Conservation (phyloP, 371 early-diverging fungal genomes). For the Parasitella parasitica region DNA sequence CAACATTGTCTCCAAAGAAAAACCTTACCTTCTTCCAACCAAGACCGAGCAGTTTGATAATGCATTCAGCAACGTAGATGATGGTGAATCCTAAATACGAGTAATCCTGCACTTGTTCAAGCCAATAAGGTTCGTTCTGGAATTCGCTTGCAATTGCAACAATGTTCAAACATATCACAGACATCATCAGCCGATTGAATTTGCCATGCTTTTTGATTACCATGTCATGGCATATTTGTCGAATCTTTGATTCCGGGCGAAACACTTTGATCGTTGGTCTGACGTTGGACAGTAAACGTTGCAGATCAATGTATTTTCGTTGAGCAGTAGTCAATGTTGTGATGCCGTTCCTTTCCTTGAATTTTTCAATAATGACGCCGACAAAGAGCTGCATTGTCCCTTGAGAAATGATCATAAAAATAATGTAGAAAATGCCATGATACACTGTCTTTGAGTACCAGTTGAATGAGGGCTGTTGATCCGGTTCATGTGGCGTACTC, state of each 20-base stretch:
- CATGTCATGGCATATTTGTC: slow-evolving; percentile 53
- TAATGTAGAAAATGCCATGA: slow-evolving; percentile 54
- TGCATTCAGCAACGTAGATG: slow-evolving; percentile 46
- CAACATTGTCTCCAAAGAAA: too few relatives aligned
- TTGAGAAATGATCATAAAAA: slow-evolving; percentile 61
- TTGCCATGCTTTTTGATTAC: slow-evolving; percentile 53
- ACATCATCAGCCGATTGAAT: slow-evolving; percentile 52
- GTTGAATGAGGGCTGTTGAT: slow-evolving; percentile 49
- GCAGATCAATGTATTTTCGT: slow-evolving; percentile 57
- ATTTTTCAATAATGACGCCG: slow-evolving; percentile 64
- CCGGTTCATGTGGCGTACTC: slow-evolving; percentile 49
- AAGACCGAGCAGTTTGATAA: slow-evolving; percentile 49
- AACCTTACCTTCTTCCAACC: slow-evolving; percentile 60
- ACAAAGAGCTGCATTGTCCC: slow-evolving; percentile 62
- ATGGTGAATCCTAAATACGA: slow-evolving; percentile 48
- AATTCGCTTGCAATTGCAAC: slow-evolving; percentile 31
- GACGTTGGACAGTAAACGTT: slow-evolving; percentile 51
- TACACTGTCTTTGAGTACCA: slow-evolving; percentile 50
- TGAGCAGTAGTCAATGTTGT: slow-evolving; percentile 56
- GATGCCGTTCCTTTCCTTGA: slow-evolving; percentile 60
- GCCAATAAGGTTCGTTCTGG: slow-evolving; percentile 44
- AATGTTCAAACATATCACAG: slow-evolving; percentile 47
- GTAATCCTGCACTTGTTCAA: slow-evolving; percentile 40
- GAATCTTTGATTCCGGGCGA: slow-evolving; percentile 42
- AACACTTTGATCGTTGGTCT: slow-evolving; percentile 55